Evolutionary conservation across 805 yeast species (phyloP).

Genomic region (Yueomyces sp.): DNA sequence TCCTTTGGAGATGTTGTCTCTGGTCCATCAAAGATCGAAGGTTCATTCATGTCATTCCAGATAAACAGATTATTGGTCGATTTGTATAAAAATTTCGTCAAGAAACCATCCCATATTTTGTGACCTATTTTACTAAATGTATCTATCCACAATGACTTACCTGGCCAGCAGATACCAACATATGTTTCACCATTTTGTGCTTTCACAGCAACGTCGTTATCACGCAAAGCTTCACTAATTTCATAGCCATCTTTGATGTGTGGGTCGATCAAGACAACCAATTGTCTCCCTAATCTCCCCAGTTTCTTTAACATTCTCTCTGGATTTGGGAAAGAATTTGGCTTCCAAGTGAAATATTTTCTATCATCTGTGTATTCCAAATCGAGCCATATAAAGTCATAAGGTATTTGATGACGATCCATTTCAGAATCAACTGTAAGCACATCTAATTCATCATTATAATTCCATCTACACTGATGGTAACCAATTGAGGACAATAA

Average conservation of each 20-base stretch:
- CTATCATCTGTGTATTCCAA: conserved; percentile 80
- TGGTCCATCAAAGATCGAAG: conserved; percentile 89
- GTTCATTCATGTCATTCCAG: conserved; percentile 99
- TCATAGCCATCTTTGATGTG: conserved; percentile 66
- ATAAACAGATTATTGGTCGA: conserved; percentile 56
- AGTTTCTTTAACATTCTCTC: conserved; percentile 49
- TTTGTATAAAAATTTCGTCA: conserved; percentile 28
- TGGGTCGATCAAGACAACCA: conserved; percentile 84
- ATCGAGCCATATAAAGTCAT: conserved; percentile 90
- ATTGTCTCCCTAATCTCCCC: conserved; percentile 60
- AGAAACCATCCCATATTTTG: conserved; percentile 46
- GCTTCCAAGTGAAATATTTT: conserved; percentile 87
- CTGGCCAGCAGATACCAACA: conserved; percentile 96
- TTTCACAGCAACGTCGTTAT: conserved; percentile 33
- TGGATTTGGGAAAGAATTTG: conserved; percentile 61
- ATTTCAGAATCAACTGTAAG: conserved; percentile 53
- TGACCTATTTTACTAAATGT: conserved; percentile 53
- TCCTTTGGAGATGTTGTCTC: conserved; percentile 86
- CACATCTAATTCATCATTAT: conserved; percentile 78
- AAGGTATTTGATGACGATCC: conserved; percentile 67
- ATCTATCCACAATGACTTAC: conserved; percentile 89
- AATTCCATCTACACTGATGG: conserved; percentile 97
- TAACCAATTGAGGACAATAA: conserved; percentile 71
- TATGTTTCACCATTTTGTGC: conserved; percentile 36
- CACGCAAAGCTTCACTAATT: conserved; percentile 40